Base-by-base conservation (phyloP, 2,329 filamentous ascomycete species). In the Sporothrix protearum region DNA sequence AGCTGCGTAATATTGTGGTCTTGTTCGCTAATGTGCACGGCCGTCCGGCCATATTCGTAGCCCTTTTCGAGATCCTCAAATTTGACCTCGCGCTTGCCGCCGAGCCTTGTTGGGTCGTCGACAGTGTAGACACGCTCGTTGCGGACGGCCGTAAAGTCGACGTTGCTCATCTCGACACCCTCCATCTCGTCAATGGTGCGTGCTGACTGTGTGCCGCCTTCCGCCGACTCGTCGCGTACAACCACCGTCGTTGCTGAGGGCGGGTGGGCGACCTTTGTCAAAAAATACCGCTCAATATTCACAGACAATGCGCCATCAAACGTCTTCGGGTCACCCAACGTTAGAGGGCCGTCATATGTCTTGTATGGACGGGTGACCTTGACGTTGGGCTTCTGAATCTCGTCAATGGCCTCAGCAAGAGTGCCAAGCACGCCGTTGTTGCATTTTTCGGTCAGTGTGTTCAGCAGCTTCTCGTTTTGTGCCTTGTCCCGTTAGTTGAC, bases 1-100 rank as follows among this genome's bases (percentile, higher is more conserved):
- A 97, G 85, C 75, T 92, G 94, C n/a, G 93, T 97, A 71, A 97
- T 89, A 75, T 94, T 93, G 79, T 91, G 87, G 76, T 99, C 95
- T 0, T 91, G 91, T 76, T 94, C 90, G 75, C 89, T 75, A 99
- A 99, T 97, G 75, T 92, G 90, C 1, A 99, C 95, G 2, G 92
- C 93, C 0, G 95, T 97, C 71, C 94, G 88, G 61, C 96, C 96
- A 78, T 99, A 99, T 77, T 93, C 90, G 77, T 95, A 99, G 0
- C 96, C 96, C 79, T 94, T 97, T n/a, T 93, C 93, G 49, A 99
- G 85, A 19, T 93, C 88, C 16, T 97, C 94, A 72, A 89, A 89
- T 36, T 92, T 88, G 33, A 99, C 89, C 69, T 97, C 93, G 70
- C 86, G 86, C 81, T 95, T 97, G 14, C 92, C 92, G 19, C 92